Conservation (phyloP, 768 basidiomycete species). For the Gyrodon lividus region DNA sequence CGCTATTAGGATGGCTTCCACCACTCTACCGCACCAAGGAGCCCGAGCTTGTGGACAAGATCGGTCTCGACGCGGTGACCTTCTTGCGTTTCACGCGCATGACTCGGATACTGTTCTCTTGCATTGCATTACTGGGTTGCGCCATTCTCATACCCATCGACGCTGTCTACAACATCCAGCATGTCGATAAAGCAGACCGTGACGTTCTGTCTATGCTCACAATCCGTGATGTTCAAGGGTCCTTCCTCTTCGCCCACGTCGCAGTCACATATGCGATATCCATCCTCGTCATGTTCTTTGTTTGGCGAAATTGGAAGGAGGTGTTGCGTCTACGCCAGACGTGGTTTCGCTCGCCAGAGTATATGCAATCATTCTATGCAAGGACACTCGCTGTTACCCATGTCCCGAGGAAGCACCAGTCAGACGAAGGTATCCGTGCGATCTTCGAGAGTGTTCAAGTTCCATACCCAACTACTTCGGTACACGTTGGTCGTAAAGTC, state of each 20-base stretch:
- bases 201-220: slow-evolving; percentile 80
- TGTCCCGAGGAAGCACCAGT: slow-evolving; percentile 78
- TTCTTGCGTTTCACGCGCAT: slow-evolving; percentile 92
- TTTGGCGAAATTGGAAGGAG: slow-evolving; percentile 71
- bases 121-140: slow-evolving; percentile 63
- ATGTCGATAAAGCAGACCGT: slow-evolving; percentile 50
- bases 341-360: slow-evolving; percentile 91
- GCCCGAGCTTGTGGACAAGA: slow-evolving; percentile 82
- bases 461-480: slow-evolving; percentile 89
- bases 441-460: slow-evolving; percentile 75
- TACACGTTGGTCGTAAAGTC: slow-evolving; percentile 85
- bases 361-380: slow-evolving; percentile 88
- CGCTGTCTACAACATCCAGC: slow-evolving; percentile 73
- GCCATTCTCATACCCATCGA: slow-evolving; percentile 85
- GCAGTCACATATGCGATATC: slow-evolving; percentile 81
- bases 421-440: slow-evolving; percentile 77
- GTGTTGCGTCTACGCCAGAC: slow-evolving; percentile 78
- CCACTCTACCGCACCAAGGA: slow-evolving; percentile 83
- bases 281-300: slow-evolving; percentile 63
- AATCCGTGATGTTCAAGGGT: slow-evolving; percentile 75
- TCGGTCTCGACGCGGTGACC: slow-evolving; percentile 91
- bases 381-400: slow-evolving; percentile 82
- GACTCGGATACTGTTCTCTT: slow-evolving; percentile 69
- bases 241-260: slow-evolving; percentile 81
- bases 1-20: slow-evolving; percentile 86